A percentile compares a stretch with the other conserved stretches of the same genome.
These are phyloP conservation scores for Calocera viscosa DNA, from an alignment of 768 basidiomycete species.

Conservation along the genomic window DNA sequence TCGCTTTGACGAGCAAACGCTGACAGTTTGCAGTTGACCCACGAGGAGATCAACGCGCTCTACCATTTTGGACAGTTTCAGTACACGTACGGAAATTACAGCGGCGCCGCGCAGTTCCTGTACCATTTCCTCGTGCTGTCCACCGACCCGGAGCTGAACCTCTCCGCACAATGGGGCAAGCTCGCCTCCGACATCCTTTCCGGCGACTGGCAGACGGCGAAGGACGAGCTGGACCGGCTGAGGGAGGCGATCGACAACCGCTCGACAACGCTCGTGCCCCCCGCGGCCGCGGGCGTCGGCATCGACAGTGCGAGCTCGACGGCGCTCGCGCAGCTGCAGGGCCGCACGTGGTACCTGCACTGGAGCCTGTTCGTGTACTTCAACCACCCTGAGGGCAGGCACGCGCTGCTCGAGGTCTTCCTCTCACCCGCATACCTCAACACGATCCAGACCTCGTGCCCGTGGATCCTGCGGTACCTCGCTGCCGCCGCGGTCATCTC, in stretches of 20 bases:
- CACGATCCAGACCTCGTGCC: conserved; percentile 90
- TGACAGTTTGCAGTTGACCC: conserved; percentile 51
- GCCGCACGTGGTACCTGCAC: conserved; percentile 90
- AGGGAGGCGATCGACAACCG: conserved; percentile 83
- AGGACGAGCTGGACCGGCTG: conserved; percentile 91
- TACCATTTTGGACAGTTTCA: conserved; percentile 99
- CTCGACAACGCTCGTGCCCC: conserved; percentile 38
- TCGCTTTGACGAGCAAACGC: not conserved
- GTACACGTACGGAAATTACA: conserved; percentile 97
- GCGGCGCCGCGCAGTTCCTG: conserved; percentile 89
- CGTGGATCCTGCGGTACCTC: conserved; percentile 91
- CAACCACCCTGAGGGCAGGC: conserved; percentile 85
- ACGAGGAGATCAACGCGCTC: conserved; percentile 88
- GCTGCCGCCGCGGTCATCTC: conserved; percentile 87
- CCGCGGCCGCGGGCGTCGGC: conserved; percentile 22
- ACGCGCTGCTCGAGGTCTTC: conserved; percentile 90
- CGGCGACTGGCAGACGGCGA: conserved; percentile 88
- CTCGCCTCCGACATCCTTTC: conserved; percentile 91
- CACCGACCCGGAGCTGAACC: conserved; percentile 82
- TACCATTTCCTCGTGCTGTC: conserved; percentile 98
- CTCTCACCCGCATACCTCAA: conserved; percentile 93
- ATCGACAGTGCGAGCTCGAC: conserved; percentile 22
- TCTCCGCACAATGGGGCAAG: conserved; percentile 98
- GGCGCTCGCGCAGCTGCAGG: conserved; percentile 76
- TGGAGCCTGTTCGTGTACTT: conserved; percentile 99